Base-by-base conservation (phyloP, 2,329 filamentous ascomycete species). In the Dactylella cylindrospora region DNA sequence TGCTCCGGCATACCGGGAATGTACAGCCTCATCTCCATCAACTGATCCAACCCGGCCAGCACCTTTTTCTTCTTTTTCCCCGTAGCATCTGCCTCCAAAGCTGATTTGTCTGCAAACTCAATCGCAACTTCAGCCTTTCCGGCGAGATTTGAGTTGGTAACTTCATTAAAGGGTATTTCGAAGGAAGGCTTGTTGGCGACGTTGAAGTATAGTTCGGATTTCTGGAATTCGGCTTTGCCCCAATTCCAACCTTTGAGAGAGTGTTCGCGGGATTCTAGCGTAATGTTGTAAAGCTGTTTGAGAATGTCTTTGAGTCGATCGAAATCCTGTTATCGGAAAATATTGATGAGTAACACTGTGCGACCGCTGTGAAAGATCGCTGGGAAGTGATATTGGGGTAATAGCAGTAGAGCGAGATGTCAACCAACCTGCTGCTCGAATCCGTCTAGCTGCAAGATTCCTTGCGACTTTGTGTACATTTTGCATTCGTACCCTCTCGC, bases 1-100 rank as follows among this genome's bases (percentile, higher is more conserved):
- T 88, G 87, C 13, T 87, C 87, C 2, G 89, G 86, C 4, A 86
- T 89, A 43, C 93, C 93, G 1, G 93, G 93, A 41, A 98, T 94
- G 74, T 98, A 98, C 77, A 98, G 96, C 64, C 93, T 85, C 88
- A 98, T 96, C 76, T 98, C 93, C 13, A 96, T 90, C 39, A 98
- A 79, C 75, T 98, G 91, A 70, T 98, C 93, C 61, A 84, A 83
- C 19, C 88, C 90, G 13, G 88, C 90, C 3, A 87, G 88, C 22
- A 90, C 86, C 76, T 96, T 97, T 72, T 88, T 90, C 65, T 91
- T 90, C 69, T 87, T 68, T 50, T 67, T 68, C 85, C 86, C 23
- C 89, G 77, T 66, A 84, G 78, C 46, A 68, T 88, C 84, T 3
- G 80, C 78, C 1, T 87, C 84, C 12, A 49, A 91, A 78, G 52